Conservation (phyloP, 805 yeast species). For the Ogataea corticis region DNA sequence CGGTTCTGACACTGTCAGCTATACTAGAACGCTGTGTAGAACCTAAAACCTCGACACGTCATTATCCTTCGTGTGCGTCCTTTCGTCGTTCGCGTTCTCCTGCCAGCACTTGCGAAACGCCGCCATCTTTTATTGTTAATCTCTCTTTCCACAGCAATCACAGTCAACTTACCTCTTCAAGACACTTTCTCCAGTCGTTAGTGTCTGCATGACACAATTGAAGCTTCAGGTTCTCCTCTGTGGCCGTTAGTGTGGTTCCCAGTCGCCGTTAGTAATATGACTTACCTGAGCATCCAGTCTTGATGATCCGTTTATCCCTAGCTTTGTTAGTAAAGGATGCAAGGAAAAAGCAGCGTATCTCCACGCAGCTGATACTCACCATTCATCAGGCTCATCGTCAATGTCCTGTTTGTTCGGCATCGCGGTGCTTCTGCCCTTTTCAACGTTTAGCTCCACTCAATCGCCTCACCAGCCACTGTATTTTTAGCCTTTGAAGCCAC, state of each 20-base stretch:
- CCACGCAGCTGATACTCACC: conserved; percentile 41
- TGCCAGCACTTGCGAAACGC: conserved; percentile 47
- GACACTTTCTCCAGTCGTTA: conserved; percentile 77
- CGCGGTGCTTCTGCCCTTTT: neutral
- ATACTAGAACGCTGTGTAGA: too few relatives aligned
- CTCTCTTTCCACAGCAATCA: neutral
- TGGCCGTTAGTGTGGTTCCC: conserved; percentile 12
- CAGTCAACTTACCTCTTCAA: conserved; percentile 51
- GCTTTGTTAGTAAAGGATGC: conserved; percentile 3
- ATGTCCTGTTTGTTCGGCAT: neutral
- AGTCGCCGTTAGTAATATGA: conserved; percentile 16
- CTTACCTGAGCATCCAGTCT: conserved; percentile 72
- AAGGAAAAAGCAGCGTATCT: neutral
- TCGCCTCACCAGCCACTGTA: too few relatives aligned
- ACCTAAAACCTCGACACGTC: conserved; percentile 27
- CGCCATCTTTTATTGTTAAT: conserved; percentile 35
- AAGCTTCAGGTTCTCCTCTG: conserved; percentile 65
- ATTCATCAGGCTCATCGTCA: conserved; percentile 70
- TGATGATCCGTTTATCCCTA: conserved; percentile 69
- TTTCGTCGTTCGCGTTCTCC: conserved; percentile 36
- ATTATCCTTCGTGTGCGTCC: conserved; percentile 40
- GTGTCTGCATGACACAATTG: conserved; percentile 81
- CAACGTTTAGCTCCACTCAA: too few relatives aligned
- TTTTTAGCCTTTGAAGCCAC: neutral
- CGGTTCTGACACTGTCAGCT: too few relatives aligned